Evolutionary conservation across 148 eudicot genomes (phyloP), one percentile per base, ranked within the genome.

Genomic region (Diospyros lotus): DNA sequence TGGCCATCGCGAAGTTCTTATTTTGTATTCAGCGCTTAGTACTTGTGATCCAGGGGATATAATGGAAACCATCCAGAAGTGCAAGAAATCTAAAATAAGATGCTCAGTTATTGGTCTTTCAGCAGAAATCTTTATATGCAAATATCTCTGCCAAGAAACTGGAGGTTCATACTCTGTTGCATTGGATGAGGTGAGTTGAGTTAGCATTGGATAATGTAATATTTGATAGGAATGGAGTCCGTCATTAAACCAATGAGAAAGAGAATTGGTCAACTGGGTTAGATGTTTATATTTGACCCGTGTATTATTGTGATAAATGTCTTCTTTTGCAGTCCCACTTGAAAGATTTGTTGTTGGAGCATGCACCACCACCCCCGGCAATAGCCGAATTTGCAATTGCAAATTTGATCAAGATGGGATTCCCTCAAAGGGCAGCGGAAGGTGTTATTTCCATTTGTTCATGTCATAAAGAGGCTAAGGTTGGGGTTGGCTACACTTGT

Each of bases 281-380:
- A 52, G 12, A 8, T 54, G 46, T 54, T 12, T 41, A n/a, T 42
- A 43, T 56, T 55, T 52, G n/a, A 53, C n/a, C 39, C 5, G 11
- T 53, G 41, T 40, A 12, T 58, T 44, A 52, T 69, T 3, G 14
- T 59, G n/a, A 58, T 63, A 38, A 67, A 3, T 62, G 42, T 67
- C 6, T 81, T 70, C 58, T 76, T 52, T 84, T 67, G 79, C 92
- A 94, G 98, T 58, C 84, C 39, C 98, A 94, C 78, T 82, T 94
- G 52, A 94, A 94, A 77, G 98, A 94, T 73, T 79, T 94, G 79
- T 81, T 94, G 71, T 82, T 94, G 67, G 98, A 94, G 51, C 96
- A 94, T 78, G 96, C 98, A 51, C 98, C 98, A 41, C 98, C 98
- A 60, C 98, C 98, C 72, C 97, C 98, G 40, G 97, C 98, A 42